Evolutionary conservation across 2,329 filamentous ascomycete genomes (phyloP).

Genomic region (Gremmenia infestans): DNA sequence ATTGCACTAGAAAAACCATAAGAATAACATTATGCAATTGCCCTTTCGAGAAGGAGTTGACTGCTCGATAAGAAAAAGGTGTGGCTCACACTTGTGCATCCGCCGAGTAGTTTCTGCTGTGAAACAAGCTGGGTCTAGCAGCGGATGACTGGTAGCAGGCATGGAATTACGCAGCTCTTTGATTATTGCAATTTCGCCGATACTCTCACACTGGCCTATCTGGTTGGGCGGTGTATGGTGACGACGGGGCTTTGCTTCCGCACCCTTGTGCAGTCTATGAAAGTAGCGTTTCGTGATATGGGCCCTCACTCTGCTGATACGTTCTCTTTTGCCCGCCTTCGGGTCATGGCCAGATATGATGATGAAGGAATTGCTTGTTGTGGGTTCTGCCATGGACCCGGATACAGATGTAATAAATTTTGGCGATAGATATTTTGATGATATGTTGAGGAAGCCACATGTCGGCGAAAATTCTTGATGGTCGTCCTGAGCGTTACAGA

Average conservation of each 20-base stretch:
- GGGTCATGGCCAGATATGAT: not conserved
- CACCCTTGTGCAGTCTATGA: not conserved
- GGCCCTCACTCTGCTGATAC: not conserved
- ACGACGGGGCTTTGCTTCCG: not conserved
- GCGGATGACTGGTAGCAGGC: not conserved
- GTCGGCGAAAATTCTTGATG: too few relatives aligned
- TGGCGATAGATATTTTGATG: not conserved
- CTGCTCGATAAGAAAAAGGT: not conserved
- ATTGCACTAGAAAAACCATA: not conserved
- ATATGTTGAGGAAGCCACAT: not conserved
- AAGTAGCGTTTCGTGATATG: slow-evolving; percentile 1
- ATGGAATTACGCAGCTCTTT: not conserved
- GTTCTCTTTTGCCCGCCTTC: slow-evolving; percentile 1
- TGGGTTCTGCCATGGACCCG: not conserved
- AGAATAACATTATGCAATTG: not conserved
- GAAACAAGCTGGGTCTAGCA: not conserved
- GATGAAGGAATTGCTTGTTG: not conserved
- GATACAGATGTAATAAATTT: not conserved
- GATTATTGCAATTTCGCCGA: not conserved
- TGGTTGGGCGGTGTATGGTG: too few relatives aligned
- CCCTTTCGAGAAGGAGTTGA: not conserved
- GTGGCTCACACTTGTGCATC: slow-evolving; percentile 2
- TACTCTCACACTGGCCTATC: too few relatives aligned
- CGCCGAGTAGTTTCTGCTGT: not conserved
- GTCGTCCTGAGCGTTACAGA: too few relatives aligned